Evolutionary conservation across 257 asterid genomes (phyloP).

Genomic region (Capsicum baccatum): DNA sequence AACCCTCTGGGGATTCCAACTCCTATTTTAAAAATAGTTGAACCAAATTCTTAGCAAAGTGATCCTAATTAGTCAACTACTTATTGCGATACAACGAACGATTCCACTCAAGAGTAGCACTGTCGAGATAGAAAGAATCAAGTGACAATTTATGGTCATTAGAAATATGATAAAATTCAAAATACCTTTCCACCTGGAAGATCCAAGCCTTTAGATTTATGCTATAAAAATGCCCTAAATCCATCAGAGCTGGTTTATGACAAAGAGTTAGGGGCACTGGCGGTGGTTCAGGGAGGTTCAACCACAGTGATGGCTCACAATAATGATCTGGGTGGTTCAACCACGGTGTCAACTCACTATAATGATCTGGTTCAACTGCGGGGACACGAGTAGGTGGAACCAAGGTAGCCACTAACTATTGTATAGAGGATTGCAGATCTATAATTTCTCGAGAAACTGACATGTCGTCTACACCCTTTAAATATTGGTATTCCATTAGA

Average conservation of each 20-base stretch:
- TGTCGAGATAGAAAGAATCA: neutral
- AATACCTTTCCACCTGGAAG: no score
- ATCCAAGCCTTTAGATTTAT: neutral
- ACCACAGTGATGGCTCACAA: neutral
- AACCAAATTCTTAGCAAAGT: neutral
- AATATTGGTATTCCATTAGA: neutral
- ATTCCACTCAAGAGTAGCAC: neutral
- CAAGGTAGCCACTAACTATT: neutral
- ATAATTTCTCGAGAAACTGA: no score
- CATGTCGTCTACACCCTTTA: neutral
- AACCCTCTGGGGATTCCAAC: neutral
- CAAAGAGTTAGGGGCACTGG: neutral
- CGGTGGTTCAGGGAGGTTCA: neutral
- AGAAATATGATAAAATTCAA: no score
- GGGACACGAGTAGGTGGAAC: neutral
- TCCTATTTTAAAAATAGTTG: neutral
- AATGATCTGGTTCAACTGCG: neutral
- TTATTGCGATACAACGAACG: neutral
- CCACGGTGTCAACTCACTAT: no score
- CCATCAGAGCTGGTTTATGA: neutral
- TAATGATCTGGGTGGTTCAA: no score
- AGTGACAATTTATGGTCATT: neutral
- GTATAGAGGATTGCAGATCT: neutral
- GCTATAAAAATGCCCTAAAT: neutral
- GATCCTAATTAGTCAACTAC: neutral